A percentile compares a stretch with the other conserved stretches of the same genome.
phyloP scores from a whole-genome alignment of 202 grass and related monocot genomes.

The Carex sylvatica region DNA sequence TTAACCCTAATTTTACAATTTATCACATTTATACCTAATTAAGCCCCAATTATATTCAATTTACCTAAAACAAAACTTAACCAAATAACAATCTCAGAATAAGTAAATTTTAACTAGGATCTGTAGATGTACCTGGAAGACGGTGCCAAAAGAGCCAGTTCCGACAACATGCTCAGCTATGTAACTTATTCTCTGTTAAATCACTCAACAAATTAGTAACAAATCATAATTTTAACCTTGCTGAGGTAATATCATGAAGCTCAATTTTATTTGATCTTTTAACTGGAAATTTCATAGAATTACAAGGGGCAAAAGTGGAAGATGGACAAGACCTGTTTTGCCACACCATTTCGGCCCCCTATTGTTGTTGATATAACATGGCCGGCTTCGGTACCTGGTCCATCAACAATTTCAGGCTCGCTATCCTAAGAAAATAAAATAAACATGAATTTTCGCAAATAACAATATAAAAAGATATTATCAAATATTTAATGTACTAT shows the following conservation, averaged over 20 bases:
- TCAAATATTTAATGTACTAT: background rate
- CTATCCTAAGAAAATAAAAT: constrained; percentile 49
- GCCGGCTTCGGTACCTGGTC: constrained; percentile 53
- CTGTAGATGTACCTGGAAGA: constrained; percentile 66
- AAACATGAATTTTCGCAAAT: background rate
- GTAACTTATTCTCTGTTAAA: constrained; percentile 71
- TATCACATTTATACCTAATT: background rate
- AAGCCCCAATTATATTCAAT: background rate
- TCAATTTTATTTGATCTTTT: background rate
- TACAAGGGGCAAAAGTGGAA: background rate
- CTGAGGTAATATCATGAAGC: background rate
- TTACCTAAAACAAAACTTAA: background rate
- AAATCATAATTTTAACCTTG: background rate
- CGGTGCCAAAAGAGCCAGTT: constrained; percentile 94
- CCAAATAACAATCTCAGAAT: background rate
- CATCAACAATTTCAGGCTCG: constrained; percentile 48
- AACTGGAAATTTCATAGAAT: background rate
- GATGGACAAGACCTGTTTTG: constrained; percentile 59
- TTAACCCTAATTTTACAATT: background rate
- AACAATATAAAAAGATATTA: background rate
- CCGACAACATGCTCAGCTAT: constrained; percentile 94
- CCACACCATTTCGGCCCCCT: constrained; percentile 54
- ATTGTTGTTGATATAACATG: constrained; percentile 66
- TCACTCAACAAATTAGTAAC: constrained; percentile 22
- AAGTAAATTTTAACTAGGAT: constrained; percentile 1